These are phyloP conservation scores for Avena atlantica DNA, from an alignment of 176 grass and related monocot genomes.

Conservation along the genomic window DNA sequence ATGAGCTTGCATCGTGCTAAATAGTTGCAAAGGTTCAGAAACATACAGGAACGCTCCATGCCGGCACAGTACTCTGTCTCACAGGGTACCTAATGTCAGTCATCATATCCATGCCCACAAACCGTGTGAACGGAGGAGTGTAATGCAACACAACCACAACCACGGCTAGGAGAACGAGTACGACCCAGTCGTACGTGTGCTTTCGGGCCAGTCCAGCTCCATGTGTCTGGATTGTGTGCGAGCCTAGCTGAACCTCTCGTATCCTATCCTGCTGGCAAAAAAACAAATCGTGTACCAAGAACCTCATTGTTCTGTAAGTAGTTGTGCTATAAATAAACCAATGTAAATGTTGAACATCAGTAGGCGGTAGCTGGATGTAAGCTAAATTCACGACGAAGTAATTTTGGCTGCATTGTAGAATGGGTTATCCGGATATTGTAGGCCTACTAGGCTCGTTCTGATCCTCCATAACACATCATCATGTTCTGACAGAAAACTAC, in stretches of 20 bases:
- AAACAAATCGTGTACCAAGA: not conserved
- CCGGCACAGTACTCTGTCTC: slow-evolving; percentile 65
- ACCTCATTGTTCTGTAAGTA: not conserved
- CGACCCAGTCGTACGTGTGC: slow-evolving; percentile 73
- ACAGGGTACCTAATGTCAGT: slow-evolving; percentile 73
- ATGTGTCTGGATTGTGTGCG: slow-evolving; percentile 65
- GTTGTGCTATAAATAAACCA: not conserved
- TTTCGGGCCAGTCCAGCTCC: slow-evolving; percentile 57
- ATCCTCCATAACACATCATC: not conserved
- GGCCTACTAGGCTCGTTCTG: not conserved
- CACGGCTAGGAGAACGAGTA: slow-evolving; percentile 60
- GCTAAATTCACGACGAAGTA: not conserved
- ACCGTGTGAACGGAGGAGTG: slow-evolving; percentile 65
- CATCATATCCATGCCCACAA: slow-evolving; percentile 74
- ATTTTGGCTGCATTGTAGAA: not conserved
- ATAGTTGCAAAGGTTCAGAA: slow-evolving; percentile 23
- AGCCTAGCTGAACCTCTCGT: slow-evolving; percentile 43
- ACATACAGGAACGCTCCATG: slow-evolving; percentile 79
- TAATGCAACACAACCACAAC: slow-evolving; percentile 54
- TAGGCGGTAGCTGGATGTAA: not conserved
- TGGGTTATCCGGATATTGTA: not conserved
- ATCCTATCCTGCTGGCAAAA: slow-evolving; percentile 43
- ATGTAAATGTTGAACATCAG: not conserved
- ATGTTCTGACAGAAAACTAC: no score
- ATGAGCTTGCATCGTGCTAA: not conserved